These are phyloP conservation scores for Marvania coccoides DNA, from an alignment of 139 green algal species.

Conservation along the genomic window DNA sequence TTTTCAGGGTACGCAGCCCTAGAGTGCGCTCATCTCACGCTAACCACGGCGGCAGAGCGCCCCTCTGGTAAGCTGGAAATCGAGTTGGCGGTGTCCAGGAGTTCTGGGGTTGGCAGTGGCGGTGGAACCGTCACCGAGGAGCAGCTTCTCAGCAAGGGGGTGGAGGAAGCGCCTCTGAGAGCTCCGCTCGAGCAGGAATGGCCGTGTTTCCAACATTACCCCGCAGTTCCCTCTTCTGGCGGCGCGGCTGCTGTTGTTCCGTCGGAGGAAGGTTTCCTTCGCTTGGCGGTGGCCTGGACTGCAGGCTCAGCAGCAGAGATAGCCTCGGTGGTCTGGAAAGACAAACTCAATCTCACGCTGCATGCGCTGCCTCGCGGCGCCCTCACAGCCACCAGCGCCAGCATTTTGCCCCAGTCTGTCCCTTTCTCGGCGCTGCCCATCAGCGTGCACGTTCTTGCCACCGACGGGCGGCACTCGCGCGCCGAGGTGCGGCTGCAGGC, in stretches of 20 bases:
- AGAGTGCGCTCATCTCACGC: slow-evolving; percentile 6
- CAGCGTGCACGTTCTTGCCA: background rate
- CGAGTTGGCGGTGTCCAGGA: background rate
- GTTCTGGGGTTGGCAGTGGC: background rate
- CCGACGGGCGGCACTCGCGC: background rate
- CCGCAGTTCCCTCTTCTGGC: background rate
- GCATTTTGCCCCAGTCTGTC: background rate
- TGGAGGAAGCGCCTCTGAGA: too few species aligned
- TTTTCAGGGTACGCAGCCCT: slow-evolving; percentile 10
- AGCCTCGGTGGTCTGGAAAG: slow-evolving; percentile 1
- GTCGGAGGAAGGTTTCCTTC: background rate
- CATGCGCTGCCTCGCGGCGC: background rate
- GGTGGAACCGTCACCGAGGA: too few species aligned
- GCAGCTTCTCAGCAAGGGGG: too few species aligned
- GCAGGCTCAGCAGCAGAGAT: background rate
- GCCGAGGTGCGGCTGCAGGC: background rate
- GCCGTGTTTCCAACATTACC: background rate
- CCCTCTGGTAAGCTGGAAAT: slow-evolving; percentile 3
- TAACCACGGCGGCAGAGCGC: background rate
- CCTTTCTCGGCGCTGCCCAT: background rate
- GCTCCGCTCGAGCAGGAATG: too few species aligned
- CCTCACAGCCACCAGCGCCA: background rate
- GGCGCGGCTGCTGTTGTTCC: background rate
- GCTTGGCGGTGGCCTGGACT: background rate
- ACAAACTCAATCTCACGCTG: slow-evolving; percentile 2